Conservation (phyloP, 2,329 filamentous ascomycete genomes). For the Diaporthe citri region DNA sequence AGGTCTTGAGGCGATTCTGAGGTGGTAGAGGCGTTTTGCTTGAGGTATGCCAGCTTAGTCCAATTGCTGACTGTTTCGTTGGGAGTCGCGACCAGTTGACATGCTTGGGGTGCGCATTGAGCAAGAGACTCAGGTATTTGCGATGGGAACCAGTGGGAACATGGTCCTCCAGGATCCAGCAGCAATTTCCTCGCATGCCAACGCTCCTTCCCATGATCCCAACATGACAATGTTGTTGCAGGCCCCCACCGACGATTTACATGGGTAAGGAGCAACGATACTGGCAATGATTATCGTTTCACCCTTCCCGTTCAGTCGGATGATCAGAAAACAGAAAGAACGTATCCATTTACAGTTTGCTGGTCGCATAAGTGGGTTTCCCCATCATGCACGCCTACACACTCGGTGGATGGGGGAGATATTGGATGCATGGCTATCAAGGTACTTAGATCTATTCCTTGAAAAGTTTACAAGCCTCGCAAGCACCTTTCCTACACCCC, state of each 20-base stretch:
- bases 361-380: too few relatives aligned
- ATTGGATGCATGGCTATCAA: too few relatives aligned
- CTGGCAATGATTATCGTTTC: too few relatives aligned
- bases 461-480: background rate
- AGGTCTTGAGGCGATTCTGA: background rate
- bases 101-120: background rate
- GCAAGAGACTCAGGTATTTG: background rate
- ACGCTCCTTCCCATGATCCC: background rate
- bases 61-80: background rate
- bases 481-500: too few relatives aligned
- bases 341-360: background rate
- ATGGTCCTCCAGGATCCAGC: background rate
- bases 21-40: background rate
- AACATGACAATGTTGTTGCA: background rate
- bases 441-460: background rate
- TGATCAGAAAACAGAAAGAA: too few relatives aligned
- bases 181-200: background rate
- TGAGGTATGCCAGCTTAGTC: background rate
- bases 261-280: too few relatives aligned
- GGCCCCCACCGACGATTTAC: background rate
- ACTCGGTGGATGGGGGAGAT: too few relatives aligned
- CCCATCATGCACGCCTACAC: too few relatives aligned
- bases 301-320: too few relatives aligned
- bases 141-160: background rate
- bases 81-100: background rate